phyloP scores from a whole-genome alignment of 495 filamentous ascomycete species.

The Hypoxylon lienhwacheense region DNA sequence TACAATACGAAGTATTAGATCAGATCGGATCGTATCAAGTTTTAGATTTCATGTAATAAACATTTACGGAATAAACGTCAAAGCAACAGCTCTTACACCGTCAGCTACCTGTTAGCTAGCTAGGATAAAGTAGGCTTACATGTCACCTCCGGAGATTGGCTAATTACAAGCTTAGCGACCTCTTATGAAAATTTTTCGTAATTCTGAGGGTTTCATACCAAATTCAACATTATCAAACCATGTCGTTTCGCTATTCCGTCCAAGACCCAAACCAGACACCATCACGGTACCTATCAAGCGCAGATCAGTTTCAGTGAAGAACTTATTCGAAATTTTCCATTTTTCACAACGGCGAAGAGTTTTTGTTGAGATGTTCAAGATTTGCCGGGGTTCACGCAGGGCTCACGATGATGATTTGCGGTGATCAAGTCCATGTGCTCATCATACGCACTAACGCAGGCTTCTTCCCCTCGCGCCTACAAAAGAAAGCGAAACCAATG shows the following conservation, averaged over 20 bases:
- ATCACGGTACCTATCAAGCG: slow-evolving; percentile 5
- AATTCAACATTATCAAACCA: neutral
- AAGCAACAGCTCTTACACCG: too few relatives aligned
- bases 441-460: neutral
- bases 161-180: neutral
- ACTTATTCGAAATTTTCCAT: slow-evolving; percentile 8
- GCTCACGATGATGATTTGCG: slow-evolving; percentile 20
- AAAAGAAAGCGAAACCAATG: too few relatives aligned
- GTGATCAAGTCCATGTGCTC: slow-evolving; percentile 9
- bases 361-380: slow-evolving; percentile 14
- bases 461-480: too few relatives aligned
- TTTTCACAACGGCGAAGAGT: neutral
- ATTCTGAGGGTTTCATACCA: slow-evolving; percentile 6
- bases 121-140: neutral
- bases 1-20: slow-evolving; percentile 2
- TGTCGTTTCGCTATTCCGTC: neutral
- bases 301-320: slow-evolving; percentile 23
- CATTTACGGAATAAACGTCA: too few relatives aligned
- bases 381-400: slow-evolving; percentile 21
- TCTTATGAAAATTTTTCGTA: slow-evolving; percentile 1
- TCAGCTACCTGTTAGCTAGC: too few relatives aligned
- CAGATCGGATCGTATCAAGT: slow-evolving; percentile 1
- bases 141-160: slow-evolving; percentile 10
- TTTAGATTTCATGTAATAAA: neutral
- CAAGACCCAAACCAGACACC: neutral